phyloP scores from a whole-genome alignment of 2,329 filamentous ascomycete genomes.

The Fusarium camptoceras region DNA sequence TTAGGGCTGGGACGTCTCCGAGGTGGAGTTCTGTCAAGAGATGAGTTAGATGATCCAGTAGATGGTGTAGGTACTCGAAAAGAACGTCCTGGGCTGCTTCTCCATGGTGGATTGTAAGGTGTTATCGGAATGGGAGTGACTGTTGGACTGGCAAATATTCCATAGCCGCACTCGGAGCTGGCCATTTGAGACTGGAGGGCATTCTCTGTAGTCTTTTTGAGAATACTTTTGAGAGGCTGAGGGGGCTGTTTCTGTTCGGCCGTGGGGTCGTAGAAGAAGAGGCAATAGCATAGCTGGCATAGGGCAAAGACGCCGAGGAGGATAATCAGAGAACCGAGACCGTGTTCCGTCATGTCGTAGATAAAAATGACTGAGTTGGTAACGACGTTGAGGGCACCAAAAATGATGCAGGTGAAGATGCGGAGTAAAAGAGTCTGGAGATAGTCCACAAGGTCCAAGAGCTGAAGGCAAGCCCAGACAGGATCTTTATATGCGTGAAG shows the following conservation, averaged over 20 bases:
- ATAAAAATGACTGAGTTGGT: not conserved
- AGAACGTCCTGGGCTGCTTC: conserved; percentile 4
- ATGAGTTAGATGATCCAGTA: not conserved
- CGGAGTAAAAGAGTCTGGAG: not conserved
- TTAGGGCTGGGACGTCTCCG: not conserved
- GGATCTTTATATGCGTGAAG: conserved; percentile 4
- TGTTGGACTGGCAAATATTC: not conserved
- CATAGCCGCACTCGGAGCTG: not conserved
- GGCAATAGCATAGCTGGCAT: conserved; percentile 14
- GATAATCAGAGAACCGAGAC: not conserved
- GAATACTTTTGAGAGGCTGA: not conserved
- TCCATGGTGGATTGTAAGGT: not conserved
- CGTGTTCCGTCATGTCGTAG: conserved; percentile 14
- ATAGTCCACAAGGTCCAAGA: not conserved
- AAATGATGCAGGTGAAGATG: not conserved
- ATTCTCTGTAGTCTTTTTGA: not conserved
- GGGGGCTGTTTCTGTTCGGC: not conserved
- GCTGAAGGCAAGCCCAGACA: not conserved
- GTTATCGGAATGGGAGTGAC: not conserved
- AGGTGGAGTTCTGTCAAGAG: not conserved
- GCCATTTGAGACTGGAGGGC: not conserved
- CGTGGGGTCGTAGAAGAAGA: conserved; percentile 9
- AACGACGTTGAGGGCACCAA: conserved; percentile 1
- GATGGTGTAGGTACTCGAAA: conserved; percentile 12
- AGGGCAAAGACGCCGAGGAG: conserved; percentile 5